These are phyloP conservation scores for Colletotrichum simmondsii DNA, from an alignment of 2,329 filamentous ascomycete species.

Conservation along the genomic window DNA sequence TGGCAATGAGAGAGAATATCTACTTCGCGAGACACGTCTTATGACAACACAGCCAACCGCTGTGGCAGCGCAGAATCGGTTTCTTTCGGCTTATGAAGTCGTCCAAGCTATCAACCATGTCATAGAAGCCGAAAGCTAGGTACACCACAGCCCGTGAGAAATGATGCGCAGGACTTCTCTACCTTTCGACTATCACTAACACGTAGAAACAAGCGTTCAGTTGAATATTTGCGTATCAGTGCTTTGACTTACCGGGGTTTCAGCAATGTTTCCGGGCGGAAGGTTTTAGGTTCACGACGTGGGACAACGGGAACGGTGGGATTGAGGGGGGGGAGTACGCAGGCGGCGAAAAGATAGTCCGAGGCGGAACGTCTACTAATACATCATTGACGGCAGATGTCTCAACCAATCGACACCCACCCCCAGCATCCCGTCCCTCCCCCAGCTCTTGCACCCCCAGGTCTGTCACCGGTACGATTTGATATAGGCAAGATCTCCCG, in stretches of 20 bases:
- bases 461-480: not conserved
- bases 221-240: not conserved
- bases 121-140: not conserved
- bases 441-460: not conserved
- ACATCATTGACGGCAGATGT: constrained; percentile 20
- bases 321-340: not conserved
- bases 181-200: not conserved
- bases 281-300: not conserved
- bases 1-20: not conserved
- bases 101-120: not conserved
- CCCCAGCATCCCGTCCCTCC: constrained; percentile 10
- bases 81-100: not conserved
- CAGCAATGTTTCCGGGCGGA: constrained; percentile 9
- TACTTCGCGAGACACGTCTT: not conserved
- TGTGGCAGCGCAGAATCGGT: too few relatives aligned
- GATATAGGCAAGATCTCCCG: constrained; percentile 1
- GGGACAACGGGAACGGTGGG: not conserved
- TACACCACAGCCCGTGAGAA: not conserved
- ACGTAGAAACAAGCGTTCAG: not conserved
- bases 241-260: constrained; percentile 21
- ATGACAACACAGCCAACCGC: not conserved
- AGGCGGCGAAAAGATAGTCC: constrained; percentile 31
- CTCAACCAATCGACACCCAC: constrained; percentile 24
- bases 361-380: not conserved
- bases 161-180: not conserved